These are phyloP conservation scores for Thyridium curvatum DNA, from an alignment of 2,329 filamentous ascomycete genomes.

Conservation along the genomic window DNA sequence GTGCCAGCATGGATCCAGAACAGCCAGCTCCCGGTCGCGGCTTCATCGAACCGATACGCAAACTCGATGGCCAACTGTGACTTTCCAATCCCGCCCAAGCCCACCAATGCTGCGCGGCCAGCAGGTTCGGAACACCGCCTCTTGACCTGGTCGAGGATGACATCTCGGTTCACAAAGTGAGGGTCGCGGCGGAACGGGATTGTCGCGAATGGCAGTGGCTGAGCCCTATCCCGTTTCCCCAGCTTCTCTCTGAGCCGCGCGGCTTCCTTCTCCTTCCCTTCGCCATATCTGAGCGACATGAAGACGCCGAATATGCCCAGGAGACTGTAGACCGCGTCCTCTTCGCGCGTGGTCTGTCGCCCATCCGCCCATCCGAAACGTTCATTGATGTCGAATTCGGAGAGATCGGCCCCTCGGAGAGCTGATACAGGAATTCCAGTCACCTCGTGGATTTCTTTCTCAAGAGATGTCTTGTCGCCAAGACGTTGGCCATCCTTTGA, in stretches of 20 bases:
- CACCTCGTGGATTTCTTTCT: constrained; percentile 12
- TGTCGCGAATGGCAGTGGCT: no score
- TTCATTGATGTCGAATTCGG: constrained; percentile 12
- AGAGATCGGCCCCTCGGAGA: constrained; percentile 10
- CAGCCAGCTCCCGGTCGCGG: constrained; percentile 11
- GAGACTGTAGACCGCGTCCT: constrained; percentile 17
- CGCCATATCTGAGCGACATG: constrained; percentile 13
- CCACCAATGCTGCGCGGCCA: no score
- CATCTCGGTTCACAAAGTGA: no score
- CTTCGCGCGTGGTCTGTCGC: constrained; percentile 12
- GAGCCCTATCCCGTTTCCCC: no score
- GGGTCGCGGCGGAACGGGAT: no score
- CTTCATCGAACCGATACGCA: constrained; percentile 7
- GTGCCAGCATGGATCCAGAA: constrained; percentile 27
- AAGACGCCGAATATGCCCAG: constrained; percentile 14
- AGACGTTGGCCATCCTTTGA: constrained; percentile 10
- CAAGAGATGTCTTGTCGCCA: constrained; percentile 16
- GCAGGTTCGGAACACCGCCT: no score
- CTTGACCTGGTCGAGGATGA: no score
- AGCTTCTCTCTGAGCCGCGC: no score
- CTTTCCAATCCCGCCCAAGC: constrained; percentile 2
- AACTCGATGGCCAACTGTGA: constrained; percentile 7
- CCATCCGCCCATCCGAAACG: constrained; percentile 14
- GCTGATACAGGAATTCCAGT: constrained; percentile 12
- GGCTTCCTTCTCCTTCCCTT: constrained; percentile 9